phyloP scores from a whole-genome alignment of 2,329 filamentous ascomycete genomes.

The Talaromyces sp. region DNA sequence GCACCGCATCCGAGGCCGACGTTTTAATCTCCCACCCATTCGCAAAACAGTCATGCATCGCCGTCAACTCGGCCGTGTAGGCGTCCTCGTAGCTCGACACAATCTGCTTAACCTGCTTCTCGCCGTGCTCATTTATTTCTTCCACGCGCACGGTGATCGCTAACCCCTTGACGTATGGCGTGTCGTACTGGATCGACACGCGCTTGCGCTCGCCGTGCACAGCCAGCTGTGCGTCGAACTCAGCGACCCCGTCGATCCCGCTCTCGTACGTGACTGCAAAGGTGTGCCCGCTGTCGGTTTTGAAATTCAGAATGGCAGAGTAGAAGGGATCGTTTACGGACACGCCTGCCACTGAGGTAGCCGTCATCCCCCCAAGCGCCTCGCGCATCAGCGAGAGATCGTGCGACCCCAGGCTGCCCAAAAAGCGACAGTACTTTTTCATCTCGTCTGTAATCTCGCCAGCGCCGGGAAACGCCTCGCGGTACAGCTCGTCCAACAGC shows the following conservation, averaged over 20 bases:
- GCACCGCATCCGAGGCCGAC: conserved; percentile 28
- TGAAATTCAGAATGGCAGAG: conserved; percentile 28
- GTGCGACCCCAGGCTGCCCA: conserved; percentile 49
- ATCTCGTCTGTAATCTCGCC: background rate
- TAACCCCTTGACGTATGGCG: conserved; percentile 54
- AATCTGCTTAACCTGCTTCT: conserved; percentile 22
- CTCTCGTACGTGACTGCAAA: conserved; percentile 56
- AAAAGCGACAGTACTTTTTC: conserved; percentile 32
- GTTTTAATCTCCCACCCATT: conserved; percentile 27
- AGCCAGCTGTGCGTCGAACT: conserved; percentile 31
- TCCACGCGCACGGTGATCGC: conserved; percentile 44
- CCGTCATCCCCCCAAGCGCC: conserved; percentile 35
- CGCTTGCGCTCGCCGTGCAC: conserved; percentile 52
- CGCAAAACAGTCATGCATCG: conserved; percentile 30
- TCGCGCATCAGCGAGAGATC: conserved; percentile 53
- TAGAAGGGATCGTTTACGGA: conserved; percentile 40
- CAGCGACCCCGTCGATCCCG: conserved; percentile 49
- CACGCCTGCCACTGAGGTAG: conserved; percentile 42
- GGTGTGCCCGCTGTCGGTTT: conserved; percentile 18
- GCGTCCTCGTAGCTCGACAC: conserved; percentile 32
- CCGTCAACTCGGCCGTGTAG: conserved; percentile 30
- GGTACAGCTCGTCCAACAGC: background rate
- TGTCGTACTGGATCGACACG: conserved; percentile 51
- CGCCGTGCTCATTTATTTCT: conserved; percentile 21
- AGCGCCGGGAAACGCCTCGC: conserved; percentile 1